Conservation (phyloP, 352 stramenopile species). For the Pythium dissimile region DNA sequence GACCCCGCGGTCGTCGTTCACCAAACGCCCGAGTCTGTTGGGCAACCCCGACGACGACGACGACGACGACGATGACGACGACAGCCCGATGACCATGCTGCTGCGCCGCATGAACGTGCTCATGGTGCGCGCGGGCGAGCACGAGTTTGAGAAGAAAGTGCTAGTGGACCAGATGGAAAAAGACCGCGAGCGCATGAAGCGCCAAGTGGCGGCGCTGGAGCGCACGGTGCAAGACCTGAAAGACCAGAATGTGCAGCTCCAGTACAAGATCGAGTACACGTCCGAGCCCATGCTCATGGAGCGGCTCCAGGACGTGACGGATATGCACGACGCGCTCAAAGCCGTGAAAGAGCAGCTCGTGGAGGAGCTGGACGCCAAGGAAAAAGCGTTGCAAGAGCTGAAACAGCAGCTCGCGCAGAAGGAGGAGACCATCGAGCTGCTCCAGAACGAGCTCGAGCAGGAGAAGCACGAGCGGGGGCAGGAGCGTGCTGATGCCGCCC, state of each 20-base stretch:
- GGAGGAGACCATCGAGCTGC: conserved; percentile 29
- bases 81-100: conserved; percentile 71
- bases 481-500: conserved; percentile 3
- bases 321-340: conserved; percentile 74
- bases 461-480: conserved; percentile 15
- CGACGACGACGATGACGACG: conserved; percentile 28
- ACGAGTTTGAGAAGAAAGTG: conserved; percentile 87
- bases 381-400: conserved; percentile 39
- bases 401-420: conserved; percentile 26
- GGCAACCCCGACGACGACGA: conserved; percentile 18
- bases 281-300: conserved; percentile 82
- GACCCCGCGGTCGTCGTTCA: conserved; percentile 7
- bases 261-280: conserved; percentile 82
- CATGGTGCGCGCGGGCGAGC: conserved; percentile 82
- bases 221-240: conserved; percentile 64
- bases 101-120: conserved; percentile 75
- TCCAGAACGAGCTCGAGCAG: conserved; percentile 62
- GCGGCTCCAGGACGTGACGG: conserved; percentile 70
- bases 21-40: conserved; percentile 15
- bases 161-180: conserved; percentile 84
- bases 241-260: conserved; percentile 79
- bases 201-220: conserved; percentile 41
- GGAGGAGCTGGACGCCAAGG: conserved; percentile 62
- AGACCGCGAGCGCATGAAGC: conserved; percentile 47
- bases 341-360: conserved; percentile 70